These are phyloP conservation scores for Torrubiellomyces zombiae DNA, from an alignment of 2,329 filamentous ascomycete species.

Conservation along the genomic window DNA sequence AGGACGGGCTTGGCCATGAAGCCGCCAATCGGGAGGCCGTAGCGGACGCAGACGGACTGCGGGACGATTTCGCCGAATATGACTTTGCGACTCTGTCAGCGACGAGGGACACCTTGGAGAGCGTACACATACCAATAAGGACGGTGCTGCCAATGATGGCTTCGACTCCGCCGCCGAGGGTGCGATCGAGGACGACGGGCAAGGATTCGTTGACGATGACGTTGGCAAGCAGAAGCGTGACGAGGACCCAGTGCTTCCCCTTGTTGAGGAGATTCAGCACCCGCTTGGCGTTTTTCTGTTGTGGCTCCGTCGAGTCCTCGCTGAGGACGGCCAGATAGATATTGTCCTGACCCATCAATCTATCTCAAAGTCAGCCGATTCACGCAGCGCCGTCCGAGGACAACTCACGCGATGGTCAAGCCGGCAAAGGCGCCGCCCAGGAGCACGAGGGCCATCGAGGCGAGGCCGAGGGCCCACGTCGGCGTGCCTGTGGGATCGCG, in stretches of 20 bases:
- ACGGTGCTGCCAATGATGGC: constrained; percentile 87
- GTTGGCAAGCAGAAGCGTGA: constrained; percentile 84
- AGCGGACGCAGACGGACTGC: constrained; percentile 91
- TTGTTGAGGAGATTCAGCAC: constrained; percentile 67
- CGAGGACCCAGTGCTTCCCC: constrained; percentile 96
- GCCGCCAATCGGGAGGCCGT: constrained; percentile 85
- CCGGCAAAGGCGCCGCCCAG: constrained; percentile 88
- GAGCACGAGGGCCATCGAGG: constrained; percentile 68
- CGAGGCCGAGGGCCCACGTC: constrained; percentile 65
- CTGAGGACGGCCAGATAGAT: constrained; percentile 94
- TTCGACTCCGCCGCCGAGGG: constrained; percentile 83
- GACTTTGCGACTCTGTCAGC: constrained; percentile 37
- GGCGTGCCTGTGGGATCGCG: constrained; percentile 41
- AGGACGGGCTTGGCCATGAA: constrained; percentile 84
- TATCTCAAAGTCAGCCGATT: constrained; percentile 10
- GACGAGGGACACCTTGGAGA: neutral
- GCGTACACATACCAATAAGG: constrained; percentile 56
- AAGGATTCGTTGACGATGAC: constrained; percentile 96
- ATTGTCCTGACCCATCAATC: constrained; percentile 62
- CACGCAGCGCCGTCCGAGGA: neutral
- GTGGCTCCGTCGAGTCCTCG: constrained; percentile 66
- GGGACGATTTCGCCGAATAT: constrained; percentile 96
- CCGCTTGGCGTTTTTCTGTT: constrained; percentile 68
- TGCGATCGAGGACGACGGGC: constrained; percentile 86
- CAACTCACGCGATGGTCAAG: constrained; percentile 64